Base-by-base conservation (phyloP, 2,329 filamentous ascomycete genomes). In the Calcarisporium arbuscula region DNA sequence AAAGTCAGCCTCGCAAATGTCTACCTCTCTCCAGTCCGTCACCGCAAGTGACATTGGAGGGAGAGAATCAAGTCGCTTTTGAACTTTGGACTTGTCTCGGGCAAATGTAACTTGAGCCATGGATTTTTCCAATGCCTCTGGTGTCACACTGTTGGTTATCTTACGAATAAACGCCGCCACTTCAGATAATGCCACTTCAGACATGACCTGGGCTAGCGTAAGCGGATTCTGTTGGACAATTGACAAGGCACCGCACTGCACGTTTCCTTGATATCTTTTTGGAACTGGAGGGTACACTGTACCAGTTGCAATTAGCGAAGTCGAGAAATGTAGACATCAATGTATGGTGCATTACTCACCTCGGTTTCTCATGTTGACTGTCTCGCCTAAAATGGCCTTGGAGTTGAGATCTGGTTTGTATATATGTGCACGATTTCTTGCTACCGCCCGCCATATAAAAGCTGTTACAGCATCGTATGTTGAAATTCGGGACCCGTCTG, bases 401-500 rank as follows among this genome's bases (percentile, higher is more conserved):
- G 28, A 32, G 2, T 17, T 6, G 4, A 25, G 29, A 4, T 37
- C 22, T 0, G 30, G 29, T 3, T 34, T 34, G 19, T 33, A 37
- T 2, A 37, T 11, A 12, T 29, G 35, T 16, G 30, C 30, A 2
- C 35, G 22, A 2, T 33, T 19, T 1, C 35, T 29, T 5, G 35
- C 34, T 1, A 37, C 9, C 5, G 30, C 2, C 2, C 35, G 35
- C 35, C 35, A 37, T 3, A 37, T 37, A 5, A 34, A 37, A 11
- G 35, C 35, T 1, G 31, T 5, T 1, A 37, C 33, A 26, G 35
- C 35, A 4, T 37, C 35, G 4, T 37, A 37, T 7, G 35, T 37
- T 2, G 35, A 37, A 19, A 37, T 19, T 31, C 35, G 34, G 17
- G 25, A 3, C 3, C 35, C 35, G 8, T 37, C 35, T 1, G 21